Evolutionary conservation across 164 flowering plant genomes (phyloP), one percentile per base, ranked within the genome.

Genomic region (Platanus orientalis): DNA sequence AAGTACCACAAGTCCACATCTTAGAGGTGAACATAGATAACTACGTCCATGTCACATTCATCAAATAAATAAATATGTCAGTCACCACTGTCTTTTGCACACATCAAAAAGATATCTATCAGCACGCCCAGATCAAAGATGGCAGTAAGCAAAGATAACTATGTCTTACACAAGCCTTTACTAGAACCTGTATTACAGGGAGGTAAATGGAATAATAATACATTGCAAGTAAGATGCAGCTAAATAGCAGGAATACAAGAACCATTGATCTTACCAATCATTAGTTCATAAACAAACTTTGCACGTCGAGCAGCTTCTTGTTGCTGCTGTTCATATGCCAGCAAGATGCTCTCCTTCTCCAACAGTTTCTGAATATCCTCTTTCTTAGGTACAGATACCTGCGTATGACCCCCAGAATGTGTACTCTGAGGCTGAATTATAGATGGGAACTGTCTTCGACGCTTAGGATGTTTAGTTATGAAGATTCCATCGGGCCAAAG

Each of bases 401-500:
- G 75, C 54, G 74, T 50, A 39, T 75, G 68, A 61, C 62, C 70
- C 25, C 62, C 76, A 53, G 23, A 45, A 60, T 76, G 78, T 54
- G 81, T 69, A 64, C 64, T 73, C 32, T 60, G 73, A 26, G 84
- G 61, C 60, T 75, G 71, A 50, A 54, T 79, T 48, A 42, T 53
- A 28, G 87, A 48, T 60, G 69, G 72, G 21, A 81, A 73, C 17
- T 87, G 89, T 32, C 65, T 63, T 61, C 71, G 87, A 59, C 88
- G 80, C 72, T 76, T 92, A 60, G 99, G 97, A 77, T 92, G 99
- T 69, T 95, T 95, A 57, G 92, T 89, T 65, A 95, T 64, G 75
- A 95, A 95, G 69, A 92, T 88, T 27, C 99, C 99, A 81, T 92
- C 99, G 58, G 99, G 99, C 99, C 99, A 94, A 20, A 94, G 90